Percentiles rank a stretch among this genome's conserved stretches.
These are phyloP conservation scores for Comarum palustre DNA, from an alignment of 306 rosid genomes.

Conservation along the genomic window DNA sequence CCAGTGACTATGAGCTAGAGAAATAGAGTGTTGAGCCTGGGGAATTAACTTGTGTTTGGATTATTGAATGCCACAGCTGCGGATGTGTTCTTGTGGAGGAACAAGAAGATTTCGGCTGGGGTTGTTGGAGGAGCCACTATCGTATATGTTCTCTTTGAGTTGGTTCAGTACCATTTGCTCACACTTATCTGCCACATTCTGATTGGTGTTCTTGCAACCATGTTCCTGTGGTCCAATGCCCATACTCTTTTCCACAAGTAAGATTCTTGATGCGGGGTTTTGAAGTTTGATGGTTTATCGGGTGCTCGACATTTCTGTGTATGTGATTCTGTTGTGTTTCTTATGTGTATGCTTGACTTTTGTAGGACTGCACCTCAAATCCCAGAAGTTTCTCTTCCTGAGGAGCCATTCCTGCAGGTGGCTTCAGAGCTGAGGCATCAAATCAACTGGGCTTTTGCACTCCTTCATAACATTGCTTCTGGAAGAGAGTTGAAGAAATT, in stretches of 20 bases:
- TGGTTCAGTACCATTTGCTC: constrained; percentile 79
- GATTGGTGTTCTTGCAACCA: constrained; percentile 53
- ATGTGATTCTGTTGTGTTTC: constrained; percentile 2
- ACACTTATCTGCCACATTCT: constrained; percentile 62
- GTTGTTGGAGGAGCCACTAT: constrained; percentile 67
- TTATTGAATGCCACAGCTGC: constrained; percentile 59
- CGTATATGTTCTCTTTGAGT: constrained; percentile 70
- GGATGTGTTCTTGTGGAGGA: constrained; percentile 81
- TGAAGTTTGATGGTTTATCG: not conserved
- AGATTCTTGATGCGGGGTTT: constrained; percentile 18
- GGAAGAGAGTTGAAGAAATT: constrained; percentile 82
- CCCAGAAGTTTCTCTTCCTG: constrained; percentile 67
- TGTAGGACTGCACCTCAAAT: constrained; percentile 67
- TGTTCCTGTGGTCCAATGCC: constrained; percentile 92
- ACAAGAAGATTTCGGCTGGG: constrained; percentile 80
- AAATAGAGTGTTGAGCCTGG: not conserved
- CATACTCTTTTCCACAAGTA: constrained; percentile 80
- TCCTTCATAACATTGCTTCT: constrained; percentile 49
- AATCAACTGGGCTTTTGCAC: constrained; percentile 55
- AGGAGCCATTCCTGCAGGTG: constrained; percentile 57
- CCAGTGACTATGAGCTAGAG: not conserved
- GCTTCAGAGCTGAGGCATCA: constrained; percentile 57
- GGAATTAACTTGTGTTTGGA: not conserved
- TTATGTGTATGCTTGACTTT: not conserved
- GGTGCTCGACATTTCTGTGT: not conserved